phyloP scores from a whole-genome alignment of 805 yeast species.

The Candida multigemmis region DNA sequence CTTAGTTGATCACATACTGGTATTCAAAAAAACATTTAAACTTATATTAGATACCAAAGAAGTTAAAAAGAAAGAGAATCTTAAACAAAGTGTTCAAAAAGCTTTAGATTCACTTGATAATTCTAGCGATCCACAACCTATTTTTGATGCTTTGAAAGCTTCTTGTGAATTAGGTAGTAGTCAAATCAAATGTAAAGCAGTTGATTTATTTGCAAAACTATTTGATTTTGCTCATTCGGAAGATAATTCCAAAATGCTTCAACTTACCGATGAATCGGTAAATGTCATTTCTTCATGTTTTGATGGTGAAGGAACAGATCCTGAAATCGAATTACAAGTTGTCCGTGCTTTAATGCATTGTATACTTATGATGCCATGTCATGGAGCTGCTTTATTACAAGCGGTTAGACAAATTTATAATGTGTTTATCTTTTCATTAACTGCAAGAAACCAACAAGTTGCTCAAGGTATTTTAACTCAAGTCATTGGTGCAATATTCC shows the following conservation, averaged over 20 bases:
- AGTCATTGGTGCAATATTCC: constrained; percentile 78
- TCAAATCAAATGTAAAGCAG: constrained; percentile 62
- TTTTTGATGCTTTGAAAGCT: constrained; percentile 71
- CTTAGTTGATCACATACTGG: constrained; percentile 13
- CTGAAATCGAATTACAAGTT: constrained; percentile 82
- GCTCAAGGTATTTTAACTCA: constrained; percentile 95
- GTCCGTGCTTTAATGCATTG: constrained; percentile 88
- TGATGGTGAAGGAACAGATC: constrained; percentile 89
- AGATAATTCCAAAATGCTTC: constrained; percentile 44
- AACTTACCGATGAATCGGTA: constrained; percentile 72
- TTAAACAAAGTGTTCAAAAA: constrained; percentile 26
- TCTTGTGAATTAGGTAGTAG: constrained; percentile 62
- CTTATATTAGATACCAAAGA: constrained; percentile 52
- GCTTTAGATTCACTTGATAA: constrained; percentile 35
- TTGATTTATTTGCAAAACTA: constrained; percentile 80
- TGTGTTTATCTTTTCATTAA: constrained; percentile 76
- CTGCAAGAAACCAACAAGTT: constrained; percentile 78
- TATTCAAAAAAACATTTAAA: constrained; percentile 49
- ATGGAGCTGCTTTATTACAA: constrained; percentile 79
- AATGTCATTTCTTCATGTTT: constrained; percentile 78
- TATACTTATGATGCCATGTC: constrained; percentile 75
- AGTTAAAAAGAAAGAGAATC: constrained; percentile 39
- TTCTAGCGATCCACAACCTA: constrained; percentile 37
- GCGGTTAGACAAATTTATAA: constrained; percentile 93
- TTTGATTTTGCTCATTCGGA: constrained; percentile 80